A percentile compares a stretch with the other conserved stretches of the same genome.
These are phyloP conservation scores for Carex kokanica DNA, from an alignment of 176 grass and related monocot species.

Conservation along the genomic window DNA sequence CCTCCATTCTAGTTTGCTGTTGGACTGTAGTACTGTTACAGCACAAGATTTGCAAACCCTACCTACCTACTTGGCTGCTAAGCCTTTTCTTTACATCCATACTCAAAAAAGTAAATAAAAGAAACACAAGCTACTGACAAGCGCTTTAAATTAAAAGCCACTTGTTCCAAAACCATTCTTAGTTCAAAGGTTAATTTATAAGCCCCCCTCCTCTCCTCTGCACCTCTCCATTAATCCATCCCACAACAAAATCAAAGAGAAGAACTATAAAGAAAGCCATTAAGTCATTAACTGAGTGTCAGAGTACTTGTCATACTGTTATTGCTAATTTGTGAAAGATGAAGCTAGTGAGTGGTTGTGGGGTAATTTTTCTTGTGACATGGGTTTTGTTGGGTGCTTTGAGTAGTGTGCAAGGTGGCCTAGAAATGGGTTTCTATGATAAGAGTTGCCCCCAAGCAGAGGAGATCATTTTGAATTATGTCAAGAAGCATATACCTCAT, in stretches of 20 bases:
- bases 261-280: too few species aligned
- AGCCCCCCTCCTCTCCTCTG: slow-evolving; percentile 9
- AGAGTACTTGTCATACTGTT: neutral
- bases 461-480: slow-evolving; percentile 57
- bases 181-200: slow-evolving; percentile 27
- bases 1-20: neutral
- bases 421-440: slow-evolving; percentile 63
- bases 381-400: neutral
- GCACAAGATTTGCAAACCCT: slow-evolving; percentile 8
- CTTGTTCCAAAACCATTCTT: neutral
- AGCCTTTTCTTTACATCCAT: neutral
- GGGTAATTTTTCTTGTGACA: neutral
- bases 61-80: neutral
- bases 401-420: slow-evolving; percentile 20
- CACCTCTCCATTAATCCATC: neutral
- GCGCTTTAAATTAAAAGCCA: neutral
- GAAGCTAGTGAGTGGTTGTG: neutral
- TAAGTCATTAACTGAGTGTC: neutral
- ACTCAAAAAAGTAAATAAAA: neutral
- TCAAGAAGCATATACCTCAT: slow-evolving; percentile 48
- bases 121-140: neutral
- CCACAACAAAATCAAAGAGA: neutral
- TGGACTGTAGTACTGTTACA: neutral
- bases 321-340: neutral
- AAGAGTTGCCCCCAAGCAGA: slow-evolving; percentile 71